Conservation (phyloP, 805 yeast genomes). For the Sungouiella blattae region DNA sequence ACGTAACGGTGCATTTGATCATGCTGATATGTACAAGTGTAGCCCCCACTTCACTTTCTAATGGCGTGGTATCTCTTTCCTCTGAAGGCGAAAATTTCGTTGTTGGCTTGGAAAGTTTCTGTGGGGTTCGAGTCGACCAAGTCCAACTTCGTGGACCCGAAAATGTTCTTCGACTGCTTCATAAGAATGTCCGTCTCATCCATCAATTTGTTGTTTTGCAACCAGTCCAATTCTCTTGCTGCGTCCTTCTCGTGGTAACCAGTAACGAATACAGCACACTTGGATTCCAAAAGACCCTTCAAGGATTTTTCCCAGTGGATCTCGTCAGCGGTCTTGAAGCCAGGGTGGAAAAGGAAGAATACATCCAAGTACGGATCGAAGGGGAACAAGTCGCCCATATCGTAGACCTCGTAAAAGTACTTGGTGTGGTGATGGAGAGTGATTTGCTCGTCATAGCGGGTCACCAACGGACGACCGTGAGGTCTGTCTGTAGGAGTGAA, state of each 20-base stretch:
- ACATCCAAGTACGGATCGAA: slow-evolving; percentile 95
- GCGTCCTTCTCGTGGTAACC: slow-evolving; percentile 81
- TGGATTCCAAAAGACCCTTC: slow-evolving; percentile 85
- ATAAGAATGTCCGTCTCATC: slow-evolving; percentile 80
- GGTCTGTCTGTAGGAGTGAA: slow-evolving; percentile 52
- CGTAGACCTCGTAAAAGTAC: slow-evolving; percentile 87
- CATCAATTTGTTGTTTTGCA: slow-evolving; percentile 53
- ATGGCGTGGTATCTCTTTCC: slow-evolving; percentile 96
- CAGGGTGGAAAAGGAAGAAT: slow-evolving; percentile 95
- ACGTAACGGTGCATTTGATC: too few relatives aligned
- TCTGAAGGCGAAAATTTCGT: slow-evolving; percentile 84
- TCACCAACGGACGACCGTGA: slow-evolving; percentile 60
- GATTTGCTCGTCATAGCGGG: slow-evolving; percentile 70
- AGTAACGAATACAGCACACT: slow-evolving; percentile 87
- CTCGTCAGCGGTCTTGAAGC: slow-evolving; percentile 78
- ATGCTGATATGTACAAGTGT: slow-evolving; percentile 2
- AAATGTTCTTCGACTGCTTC: slow-evolving; percentile 68
- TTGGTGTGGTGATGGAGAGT: slow-evolving; percentile 81
- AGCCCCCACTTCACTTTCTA: slow-evolving; percentile 15
- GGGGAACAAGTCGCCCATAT: slow-evolving; percentile 93
- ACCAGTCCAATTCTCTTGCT: slow-evolving; percentile 66
- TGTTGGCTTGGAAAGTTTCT: slow-evolving; percentile 89
- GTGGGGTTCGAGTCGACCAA: slow-evolving; percentile 89
- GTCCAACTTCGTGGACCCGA: slow-evolving; percentile 91
- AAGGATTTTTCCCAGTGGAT: slow-evolving; percentile 82